phyloP scores from a whole-genome alignment of 768 basidiomycete species.

The Vishniacozyma victoriae region DNA sequence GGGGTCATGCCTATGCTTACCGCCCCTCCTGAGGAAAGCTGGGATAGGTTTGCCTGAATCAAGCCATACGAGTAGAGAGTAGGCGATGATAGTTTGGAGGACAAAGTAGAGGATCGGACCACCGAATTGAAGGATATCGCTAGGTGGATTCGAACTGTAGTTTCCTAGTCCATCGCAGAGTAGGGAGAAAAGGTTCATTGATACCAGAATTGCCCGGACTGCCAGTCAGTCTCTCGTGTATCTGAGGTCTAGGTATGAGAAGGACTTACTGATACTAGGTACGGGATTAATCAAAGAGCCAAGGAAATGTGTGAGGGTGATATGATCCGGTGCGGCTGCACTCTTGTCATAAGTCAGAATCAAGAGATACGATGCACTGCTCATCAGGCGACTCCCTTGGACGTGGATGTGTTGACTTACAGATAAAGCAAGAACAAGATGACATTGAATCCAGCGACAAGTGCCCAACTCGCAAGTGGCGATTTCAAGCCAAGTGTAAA shows the following conservation, averaged over 20 bases:
- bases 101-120: slow-evolving; percentile 72
- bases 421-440: slow-evolving; percentile 63
- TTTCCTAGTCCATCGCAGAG: slow-evolving; percentile 58
- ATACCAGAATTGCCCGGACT: slow-evolving; percentile 66
- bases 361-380: slow-evolving; percentile 60
- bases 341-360: slow-evolving; percentile 67
- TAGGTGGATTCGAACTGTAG: slow-evolving; percentile 53
- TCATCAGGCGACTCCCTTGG: neutral
- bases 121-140: slow-evolving; percentile 59
- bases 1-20: slow-evolving; percentile 8
- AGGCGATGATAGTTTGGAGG: slow-evolving; percentile 56
- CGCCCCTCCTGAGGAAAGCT: slow-evolving; percentile 41
- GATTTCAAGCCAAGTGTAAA: slow-evolving; percentile 60
- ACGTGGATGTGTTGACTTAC: neutral
- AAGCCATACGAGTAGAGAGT: slow-evolving; percentile 62
- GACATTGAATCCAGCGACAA: slow-evolving; percentile 66
- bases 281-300: slow-evolving; percentile 65
- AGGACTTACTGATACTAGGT: slow-evolving; percentile 43
- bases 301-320: slow-evolving; percentile 65
- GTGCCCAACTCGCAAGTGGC: slow-evolving; percentile 67
- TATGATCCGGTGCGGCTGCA: slow-evolving; percentile 54
- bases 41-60: slow-evolving; percentile 60
- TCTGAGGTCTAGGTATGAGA: no score
- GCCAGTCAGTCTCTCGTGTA: slow-evolving; percentile 44
- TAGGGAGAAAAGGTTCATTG: slow-evolving; percentile 68